Conservation (phyloP, 1,284 basidiomycete species). For the Cryptococcus jaspeensis region DNA sequence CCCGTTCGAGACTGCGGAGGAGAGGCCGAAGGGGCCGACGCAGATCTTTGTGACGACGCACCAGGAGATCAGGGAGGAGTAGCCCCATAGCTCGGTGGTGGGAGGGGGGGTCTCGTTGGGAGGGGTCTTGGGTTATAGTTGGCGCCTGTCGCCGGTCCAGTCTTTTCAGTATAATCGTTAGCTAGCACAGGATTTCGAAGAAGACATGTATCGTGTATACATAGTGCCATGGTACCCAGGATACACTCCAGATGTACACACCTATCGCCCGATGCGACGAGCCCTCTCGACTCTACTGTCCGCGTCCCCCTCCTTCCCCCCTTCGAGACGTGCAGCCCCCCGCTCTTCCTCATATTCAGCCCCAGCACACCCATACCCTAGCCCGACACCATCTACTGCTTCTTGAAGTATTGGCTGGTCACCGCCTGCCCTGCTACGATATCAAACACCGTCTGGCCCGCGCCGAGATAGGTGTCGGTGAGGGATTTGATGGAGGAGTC, state of each 20-base stretch:
- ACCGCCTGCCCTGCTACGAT: constrained; percentile 74
- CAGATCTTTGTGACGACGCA: constrained; percentile 24
- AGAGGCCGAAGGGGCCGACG: constrained; percentile 11
- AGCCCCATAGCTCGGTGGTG: background rate
- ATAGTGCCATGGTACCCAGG: background rate
- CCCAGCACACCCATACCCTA: too few species aligned
- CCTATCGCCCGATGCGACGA: too few species aligned
- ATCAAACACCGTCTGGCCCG: constrained; percentile 87
- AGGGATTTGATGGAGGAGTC: constrained; percentile 72
- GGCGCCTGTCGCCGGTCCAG: background rate
- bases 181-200: too few species aligned
- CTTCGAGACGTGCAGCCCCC: background rate
- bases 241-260: background rate
- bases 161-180: background rate
- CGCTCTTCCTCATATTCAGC: background rate
- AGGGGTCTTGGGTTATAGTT: background rate
- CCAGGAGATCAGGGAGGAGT: constrained; percentile 13
- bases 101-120: background rate
- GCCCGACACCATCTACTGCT: constrained; percentile 6
- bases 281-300: too few species aligned
- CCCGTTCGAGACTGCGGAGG: constrained; percentile 21
- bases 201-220: too few species aligned
- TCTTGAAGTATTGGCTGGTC: constrained; percentile 69
- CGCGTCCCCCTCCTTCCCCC: too few species aligned
- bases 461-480: constrained; percentile 75